Conservation (phyloP, 352 stramenopile species). For the Phytophthora vignae region DNA sequence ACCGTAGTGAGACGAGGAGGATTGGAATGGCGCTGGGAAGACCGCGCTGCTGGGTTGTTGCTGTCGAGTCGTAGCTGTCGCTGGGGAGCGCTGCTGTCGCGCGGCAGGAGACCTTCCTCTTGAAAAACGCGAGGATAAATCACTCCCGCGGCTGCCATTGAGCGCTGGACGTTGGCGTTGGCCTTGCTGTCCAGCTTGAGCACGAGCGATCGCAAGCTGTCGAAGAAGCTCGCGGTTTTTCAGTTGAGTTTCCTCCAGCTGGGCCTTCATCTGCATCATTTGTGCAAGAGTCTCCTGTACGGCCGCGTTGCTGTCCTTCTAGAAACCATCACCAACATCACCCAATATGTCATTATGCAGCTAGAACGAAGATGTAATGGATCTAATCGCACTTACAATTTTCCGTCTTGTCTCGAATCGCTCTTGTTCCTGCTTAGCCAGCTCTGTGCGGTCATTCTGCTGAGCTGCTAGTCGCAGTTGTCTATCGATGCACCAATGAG, state of each 20-base stretch:
- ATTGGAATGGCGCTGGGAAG: conserved; percentile 34
- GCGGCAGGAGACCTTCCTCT: conserved; percentile 19
- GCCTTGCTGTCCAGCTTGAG: conserved; percentile 40
- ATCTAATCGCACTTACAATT: conserved; percentile 33
- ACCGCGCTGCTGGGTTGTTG: conserved; percentile 18
- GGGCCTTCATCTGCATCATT: conserved; percentile 64
- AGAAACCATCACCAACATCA: conserved; percentile 3
- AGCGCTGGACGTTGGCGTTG: conserved; percentile 19
- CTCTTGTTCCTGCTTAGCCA: conserved; percentile 43
- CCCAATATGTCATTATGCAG: not conserved
- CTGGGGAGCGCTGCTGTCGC: conserved; percentile 9
- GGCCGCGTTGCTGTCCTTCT: conserved; percentile 63
- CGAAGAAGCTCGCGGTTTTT: conserved; percentile 83
- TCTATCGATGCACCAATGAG: conserved; percentile 11
- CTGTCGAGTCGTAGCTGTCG: not conserved
- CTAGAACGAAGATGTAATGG: not conserved
- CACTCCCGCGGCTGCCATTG: conserved; percentile 14
- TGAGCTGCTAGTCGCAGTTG: conserved; percentile 31
- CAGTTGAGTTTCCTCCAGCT: conserved; percentile 70
- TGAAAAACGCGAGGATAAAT: conserved; percentile 19
- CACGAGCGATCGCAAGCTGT: conserved; percentile 70
- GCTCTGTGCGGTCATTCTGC: conserved; percentile 21
- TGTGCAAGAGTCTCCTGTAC: conserved; percentile 65
- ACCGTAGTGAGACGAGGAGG: conserved; percentile 34
- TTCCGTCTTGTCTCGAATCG: conserved; percentile 45